These are phyloP conservation scores for Scortechinia acanthostroma DNA, from an alignment of 2,329 filamentous ascomycete species.

Conservation along the genomic window DNA sequence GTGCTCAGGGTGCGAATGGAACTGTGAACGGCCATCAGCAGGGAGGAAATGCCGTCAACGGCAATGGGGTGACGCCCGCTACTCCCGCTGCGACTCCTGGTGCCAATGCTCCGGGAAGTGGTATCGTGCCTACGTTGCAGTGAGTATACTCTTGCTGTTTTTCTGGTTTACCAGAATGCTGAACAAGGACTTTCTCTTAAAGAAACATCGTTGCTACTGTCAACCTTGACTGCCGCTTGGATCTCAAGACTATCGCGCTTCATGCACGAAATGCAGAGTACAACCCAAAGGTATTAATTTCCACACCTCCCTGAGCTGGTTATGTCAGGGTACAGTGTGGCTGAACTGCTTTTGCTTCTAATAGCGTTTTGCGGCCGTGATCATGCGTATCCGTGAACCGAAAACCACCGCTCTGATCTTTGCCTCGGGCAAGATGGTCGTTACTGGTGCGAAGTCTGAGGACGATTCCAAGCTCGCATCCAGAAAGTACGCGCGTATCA, in stretches of 20 bases:
- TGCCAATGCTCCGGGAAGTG: conserved; percentile 75
- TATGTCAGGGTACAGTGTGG: conserved; percentile 15
- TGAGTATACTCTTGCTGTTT: conserved; percentile 61
- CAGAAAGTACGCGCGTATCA: conserved; percentile 96
- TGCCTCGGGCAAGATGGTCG: conserved; percentile 98
- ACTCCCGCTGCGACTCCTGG: conserved; percentile 89
- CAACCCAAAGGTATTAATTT: conserved; percentile 79
- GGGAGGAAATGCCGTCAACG: conserved; percentile 46
- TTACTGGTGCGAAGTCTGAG: conserved; percentile 94
- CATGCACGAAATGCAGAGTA: conserved; percentile 98
- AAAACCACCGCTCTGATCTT: conserved; percentile 98
- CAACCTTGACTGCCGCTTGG: conserved; percentile 93
- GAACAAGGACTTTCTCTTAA: conserved; percentile 22
- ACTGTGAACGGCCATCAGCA: conserved; percentile 41
- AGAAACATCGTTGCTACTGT: conserved; percentile 99
- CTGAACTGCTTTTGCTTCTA: conserved; percentile 29
- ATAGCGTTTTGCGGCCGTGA: conserved; percentile 95
- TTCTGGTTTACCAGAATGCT: conserved; percentile 5
- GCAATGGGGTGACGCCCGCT: conserved; percentile 74
- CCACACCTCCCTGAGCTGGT: conserved; percentile 22
- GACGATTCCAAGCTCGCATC: conserved; percentile 96
- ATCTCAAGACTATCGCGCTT: conserved; percentile 96
- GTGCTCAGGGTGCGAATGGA: conserved; percentile 31
- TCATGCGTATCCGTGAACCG: conserved; percentile 98
- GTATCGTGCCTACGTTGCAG: conserved; percentile 89